Evolutionary conservation across 1,139 yeast species (phyloP).

Genomic region (Zhuliangozyma blackwelliae): DNA sequence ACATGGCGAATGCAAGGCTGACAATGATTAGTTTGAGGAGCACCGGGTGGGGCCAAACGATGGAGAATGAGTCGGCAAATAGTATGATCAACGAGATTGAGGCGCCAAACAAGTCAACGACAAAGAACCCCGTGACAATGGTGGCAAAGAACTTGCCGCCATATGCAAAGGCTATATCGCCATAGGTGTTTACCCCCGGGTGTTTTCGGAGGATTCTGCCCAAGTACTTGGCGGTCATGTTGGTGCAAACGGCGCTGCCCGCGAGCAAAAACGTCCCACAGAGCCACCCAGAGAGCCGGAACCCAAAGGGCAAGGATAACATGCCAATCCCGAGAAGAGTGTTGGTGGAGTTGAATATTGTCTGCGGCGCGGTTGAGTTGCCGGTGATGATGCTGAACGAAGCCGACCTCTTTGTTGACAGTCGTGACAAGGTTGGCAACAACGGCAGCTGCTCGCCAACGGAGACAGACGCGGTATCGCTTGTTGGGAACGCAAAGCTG

Average conservation of each 20-base stretch:
- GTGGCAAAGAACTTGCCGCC: slow-evolving; percentile 48
- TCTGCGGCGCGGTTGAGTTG: slow-evolving; percentile 70
- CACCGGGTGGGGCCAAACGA: slow-evolving; percentile 52
- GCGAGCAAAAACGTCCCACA: slow-evolving; percentile 54
- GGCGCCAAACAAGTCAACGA: slow-evolving; percentile 75
- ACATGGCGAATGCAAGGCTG: slow-evolving; percentile 50
- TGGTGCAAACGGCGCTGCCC: slow-evolving; percentile 59
- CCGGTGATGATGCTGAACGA: slow-evolving; percentile 17
- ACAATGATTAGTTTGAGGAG: slow-evolving; percentile 50
- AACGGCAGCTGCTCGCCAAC: slow-evolving; percentile 1
- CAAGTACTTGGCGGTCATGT: slow-evolving; percentile 58
- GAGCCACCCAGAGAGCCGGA: slow-evolving; percentile 77
- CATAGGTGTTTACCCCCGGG: slow-evolving; percentile 33
- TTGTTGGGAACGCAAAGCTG: too few species aligned
- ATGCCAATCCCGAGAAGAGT: slow-evolving; percentile 84
- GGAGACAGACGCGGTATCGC: too few species aligned
- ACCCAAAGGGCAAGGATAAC: slow-evolving; percentile 76
- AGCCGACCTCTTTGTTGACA: slow-evolving; percentile 6
- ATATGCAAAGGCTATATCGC: slow-evolving; percentile 42
- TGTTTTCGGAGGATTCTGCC: slow-evolving; percentile 29
- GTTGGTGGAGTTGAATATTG: slow-evolving; percentile 82
- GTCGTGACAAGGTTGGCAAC: slow-evolving; percentile 8
- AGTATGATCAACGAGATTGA: slow-evolving; percentile 71
- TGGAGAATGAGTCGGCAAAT: slow-evolving; percentile 78
- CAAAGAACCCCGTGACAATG: slow-evolving; percentile 65